Percentiles rank a stretch among this genome's conserved stretches.
Evolutionary conservation across 441 rosid species (phyloP).

Genomic region (Gossypium trilobum): DNA sequence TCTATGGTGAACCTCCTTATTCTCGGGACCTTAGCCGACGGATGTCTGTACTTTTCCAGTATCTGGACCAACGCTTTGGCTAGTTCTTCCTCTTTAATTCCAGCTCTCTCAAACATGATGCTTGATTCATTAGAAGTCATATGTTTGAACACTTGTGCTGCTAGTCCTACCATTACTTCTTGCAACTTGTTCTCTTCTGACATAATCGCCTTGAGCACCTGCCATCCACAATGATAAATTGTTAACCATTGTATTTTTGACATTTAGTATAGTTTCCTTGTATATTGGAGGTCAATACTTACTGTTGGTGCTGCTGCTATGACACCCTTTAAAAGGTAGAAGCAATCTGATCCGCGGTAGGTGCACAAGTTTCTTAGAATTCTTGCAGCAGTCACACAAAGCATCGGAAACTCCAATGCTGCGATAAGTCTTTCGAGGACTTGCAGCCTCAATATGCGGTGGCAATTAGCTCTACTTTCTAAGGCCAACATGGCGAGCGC

Average conservation of each 20-base stretch:
- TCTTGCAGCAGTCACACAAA: conserved; percentile 64
- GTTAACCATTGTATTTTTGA: background rate
- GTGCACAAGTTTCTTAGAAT: conserved; percentile 60
- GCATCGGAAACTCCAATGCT: conserved; percentile 43
- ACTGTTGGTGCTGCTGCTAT: conserved; percentile 62
- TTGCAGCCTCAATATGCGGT: conserved; percentile 49
- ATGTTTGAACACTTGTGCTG: conserved; percentile 53
- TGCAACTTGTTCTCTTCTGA: conserved; percentile 51
- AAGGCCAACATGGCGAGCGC: conserved; percentile 76
- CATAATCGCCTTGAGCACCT: conserved; percentile 59
- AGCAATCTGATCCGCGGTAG: conserved; percentile 43
- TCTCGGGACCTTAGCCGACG: conserved; percentile 63
- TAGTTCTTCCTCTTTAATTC: conserved; percentile 40
- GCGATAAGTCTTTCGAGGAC: conserved; percentile 40
- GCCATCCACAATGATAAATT: conserved; percentile 11
- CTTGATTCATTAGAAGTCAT: conserved; percentile 45
- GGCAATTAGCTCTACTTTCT: conserved; percentile 65
- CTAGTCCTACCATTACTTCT: conserved; percentile 89
- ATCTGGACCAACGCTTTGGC: conserved; percentile 37
- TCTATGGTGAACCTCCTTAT: conserved; percentile 72
- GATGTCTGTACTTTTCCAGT: conserved; percentile 47
- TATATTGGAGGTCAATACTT: conserved; percentile 16
- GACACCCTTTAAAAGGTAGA: conserved; percentile 34
- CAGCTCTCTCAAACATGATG: conserved; percentile 32
- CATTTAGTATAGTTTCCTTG: background rate